Base-by-base conservation (phyloP, 2,329 filamentous ascomycete species). In the Pezizomycotina sp. region DNA sequence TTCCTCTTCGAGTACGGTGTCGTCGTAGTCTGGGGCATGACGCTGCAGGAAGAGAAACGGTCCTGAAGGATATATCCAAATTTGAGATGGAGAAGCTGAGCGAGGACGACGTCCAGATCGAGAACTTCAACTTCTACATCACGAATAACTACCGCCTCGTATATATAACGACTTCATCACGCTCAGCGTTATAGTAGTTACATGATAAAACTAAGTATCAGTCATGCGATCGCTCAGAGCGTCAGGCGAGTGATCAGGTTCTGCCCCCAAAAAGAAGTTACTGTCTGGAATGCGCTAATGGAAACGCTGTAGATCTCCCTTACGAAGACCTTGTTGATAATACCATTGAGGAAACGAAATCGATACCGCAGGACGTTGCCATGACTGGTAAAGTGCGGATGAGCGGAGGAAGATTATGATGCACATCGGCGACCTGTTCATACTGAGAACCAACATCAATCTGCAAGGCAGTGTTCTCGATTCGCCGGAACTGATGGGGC, bases 101-200 rank as follows among this genome's bases (percentile, higher is more conserved):
- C 16, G 71, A 77, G 7, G 84, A 92, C 53, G 82, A 92, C 50
- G 75, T 92, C 19, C 86, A 98, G 60, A 81, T 83, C 29, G 89
- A 98, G 58, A 82, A 86, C 53, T 98, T 98, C 66, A 98, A 98
- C 57, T 98, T 95, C 58, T 98, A 98, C 63, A 95, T 98, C 62
- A 95, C 89, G 3, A 71, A 79, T 52, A 86, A 95, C 55, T 98
- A 98, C 56, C 91, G 60, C 82, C 89, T 14, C 77, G 89, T 33
- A 98, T 98, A 57, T 98, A 98, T 68, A 98, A 98, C 59, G 89
- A 98, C 59, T 98, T 98, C 52, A 98, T 98, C 58, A 89, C 81
- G 2, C 60, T 98, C 43, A 69, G 84, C 31, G 86, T 95, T 52
- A 92, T 92, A 75, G 75, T 53, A 92, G 92, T 58, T 92, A 95